Evolutionary conservation across 805 yeast genomes (phyloP), one percentile per base, ranked within the genome.

Genomic region (Kodamaea restingae): DNA sequence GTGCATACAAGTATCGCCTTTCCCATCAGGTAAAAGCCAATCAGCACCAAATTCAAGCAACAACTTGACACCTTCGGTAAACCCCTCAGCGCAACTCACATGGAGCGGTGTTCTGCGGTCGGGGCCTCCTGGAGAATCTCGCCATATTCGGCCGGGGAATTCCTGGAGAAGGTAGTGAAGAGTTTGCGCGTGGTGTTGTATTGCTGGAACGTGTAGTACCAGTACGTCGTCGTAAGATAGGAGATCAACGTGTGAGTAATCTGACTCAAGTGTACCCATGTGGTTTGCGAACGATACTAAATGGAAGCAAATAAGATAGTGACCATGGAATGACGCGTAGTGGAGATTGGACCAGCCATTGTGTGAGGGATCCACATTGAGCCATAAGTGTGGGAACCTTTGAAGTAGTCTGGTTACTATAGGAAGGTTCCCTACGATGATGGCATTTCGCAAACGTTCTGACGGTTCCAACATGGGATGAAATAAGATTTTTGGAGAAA

Each of bases 261-360:
- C 43, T 8, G 52, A 43, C 29, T 40, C 17, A 7, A 52, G 41
- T 15, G 57, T 43, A 11, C 64, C 41, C 10, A 53, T 35, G 12
- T 53, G 51, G 21, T 63, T 18, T 75, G 68, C 25, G 67, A 63
- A 56, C 22, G 72, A 70, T 12, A 81, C 67, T 35, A 82, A 60
- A 47, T 66, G 69, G 22, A 70, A 82, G 57, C 88, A 82, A 10
- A 85, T 71, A 39, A 82, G 71, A 50, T 80, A 81, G 44, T 81
- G 73, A 31, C 95, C 93, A 51, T 82, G 63, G 50, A 56, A 82
- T 3, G 91, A 79, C 0, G 95, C 88, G 58, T 86, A 85, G 56
- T 87, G 96, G 34, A 87, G 64, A 27, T 84, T 80, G 11, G 84
- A 71, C 95, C 95, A 87, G 2, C 96, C 96, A 52, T 81, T 78